phyloP scores from a whole-genome alignment of 306 rosid species.

The Cucumis sativus region DNA sequence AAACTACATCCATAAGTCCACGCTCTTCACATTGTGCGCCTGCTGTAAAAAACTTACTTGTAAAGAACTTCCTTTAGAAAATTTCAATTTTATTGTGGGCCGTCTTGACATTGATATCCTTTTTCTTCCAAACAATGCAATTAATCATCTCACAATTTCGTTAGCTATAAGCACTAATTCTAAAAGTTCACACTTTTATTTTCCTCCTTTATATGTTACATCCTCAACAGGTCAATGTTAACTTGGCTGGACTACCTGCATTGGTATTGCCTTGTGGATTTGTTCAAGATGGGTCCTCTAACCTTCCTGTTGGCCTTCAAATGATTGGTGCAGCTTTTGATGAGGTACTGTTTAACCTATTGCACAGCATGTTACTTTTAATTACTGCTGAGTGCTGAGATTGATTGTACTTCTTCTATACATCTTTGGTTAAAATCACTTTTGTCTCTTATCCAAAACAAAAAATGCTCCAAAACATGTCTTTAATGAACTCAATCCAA shows the following conservation, averaged over 20 bases:
- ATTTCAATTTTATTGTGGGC: not conserved
- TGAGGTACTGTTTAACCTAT: constrained; percentile 44
- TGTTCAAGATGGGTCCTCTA: constrained; percentile 61
- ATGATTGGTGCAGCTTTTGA: constrained; percentile 84
- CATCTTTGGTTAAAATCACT: no score
- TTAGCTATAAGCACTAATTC: not conserved
- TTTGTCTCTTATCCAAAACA: no score
- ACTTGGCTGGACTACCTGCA: constrained; percentile 97
- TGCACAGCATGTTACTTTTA: not conserved
- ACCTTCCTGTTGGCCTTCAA: constrained; percentile 96
- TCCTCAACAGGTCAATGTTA: constrained; percentile 66
- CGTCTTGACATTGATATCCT: not conserved
- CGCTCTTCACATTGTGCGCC: not conserved
- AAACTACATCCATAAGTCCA: not conserved
- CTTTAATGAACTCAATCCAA: no score
- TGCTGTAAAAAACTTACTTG: not conserved
- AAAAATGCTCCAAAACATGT: no score
- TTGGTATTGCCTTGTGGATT: constrained; percentile 94
- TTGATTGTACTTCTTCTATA: not conserved
- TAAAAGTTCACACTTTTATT: not conserved
- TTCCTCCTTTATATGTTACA: not conserved
- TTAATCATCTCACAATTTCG: not conserved
- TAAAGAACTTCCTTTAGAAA: not conserved
- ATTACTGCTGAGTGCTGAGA: not conserved
- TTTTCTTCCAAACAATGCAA: not conserved